A percentile compares a stretch with the other conserved stretches of the same genome.
phyloP scores from a whole-genome alignment of 2,329 filamentous ascomycete genomes.

The Fusarium nodosum region DNA sequence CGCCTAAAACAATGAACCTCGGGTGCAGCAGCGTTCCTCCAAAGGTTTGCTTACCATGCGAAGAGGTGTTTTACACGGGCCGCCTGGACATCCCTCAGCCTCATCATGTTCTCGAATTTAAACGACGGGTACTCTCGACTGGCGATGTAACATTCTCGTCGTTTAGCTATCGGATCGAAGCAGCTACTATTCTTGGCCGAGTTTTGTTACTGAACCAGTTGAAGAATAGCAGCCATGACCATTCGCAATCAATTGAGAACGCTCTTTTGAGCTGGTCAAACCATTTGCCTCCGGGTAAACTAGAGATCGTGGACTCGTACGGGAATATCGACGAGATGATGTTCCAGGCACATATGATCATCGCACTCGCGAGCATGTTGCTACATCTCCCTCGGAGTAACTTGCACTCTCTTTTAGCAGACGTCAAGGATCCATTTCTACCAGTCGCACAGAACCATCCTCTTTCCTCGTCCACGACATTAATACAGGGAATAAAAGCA shows the following conservation, averaged over 20 bases:
- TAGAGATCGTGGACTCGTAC: conserved; percentile 40
- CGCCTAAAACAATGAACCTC: conserved; percentile 25
- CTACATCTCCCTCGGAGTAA: conserved; percentile 43
- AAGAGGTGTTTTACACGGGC: conserved; percentile 32
- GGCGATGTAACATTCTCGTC: conserved; percentile 42
- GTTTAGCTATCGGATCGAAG: conserved; percentile 46
- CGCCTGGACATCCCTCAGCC: conserved; percentile 25
- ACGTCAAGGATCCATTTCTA: conserved; percentile 28
- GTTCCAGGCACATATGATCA: conserved; percentile 44
- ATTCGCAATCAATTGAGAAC: conserved; percentile 43
- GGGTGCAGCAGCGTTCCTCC: conserved; percentile 33
- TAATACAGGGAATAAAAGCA: conserved; percentile 44
- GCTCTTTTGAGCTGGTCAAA: conserved; percentile 43
- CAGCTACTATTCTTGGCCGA: conserved; percentile 36
- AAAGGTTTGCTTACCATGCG: conserved; percentile 40
- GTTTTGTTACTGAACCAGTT: conserved; percentile 34
- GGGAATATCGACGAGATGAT: conserved; percentile 46
- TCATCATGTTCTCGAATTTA: conserved; percentile 37
- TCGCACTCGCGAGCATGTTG: conserved; percentile 40
- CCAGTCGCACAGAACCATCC: conserved; percentile 23
- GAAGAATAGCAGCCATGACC: conserved; percentile 34
- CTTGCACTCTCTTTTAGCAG: conserved; percentile 22
- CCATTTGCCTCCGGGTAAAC: conserved; percentile 31
- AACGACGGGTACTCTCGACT: conserved; percentile 18
- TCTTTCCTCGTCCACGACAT: conserved; percentile 21